Evolutionary conservation across 352 stramenopile species (phyloP).

Genomic region (Globisporangium mamillatum): DNA sequence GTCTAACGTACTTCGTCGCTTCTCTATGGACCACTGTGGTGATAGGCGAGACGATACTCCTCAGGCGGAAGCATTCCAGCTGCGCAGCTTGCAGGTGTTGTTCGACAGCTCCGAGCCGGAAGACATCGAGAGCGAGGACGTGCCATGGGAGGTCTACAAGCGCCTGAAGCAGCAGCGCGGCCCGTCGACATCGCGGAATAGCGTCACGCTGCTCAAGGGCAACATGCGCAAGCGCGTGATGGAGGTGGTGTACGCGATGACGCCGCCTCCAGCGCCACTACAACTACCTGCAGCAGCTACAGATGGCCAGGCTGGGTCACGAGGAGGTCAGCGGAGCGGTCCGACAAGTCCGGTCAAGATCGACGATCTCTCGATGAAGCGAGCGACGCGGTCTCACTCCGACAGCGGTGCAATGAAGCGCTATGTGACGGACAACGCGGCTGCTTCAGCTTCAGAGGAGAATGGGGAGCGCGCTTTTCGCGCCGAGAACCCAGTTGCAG

Average conservation of each 20-base stretch:
- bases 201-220: conserved; percentile 56
- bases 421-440: conserved; percentile 5
- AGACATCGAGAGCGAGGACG: conserved; percentile 72
- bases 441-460: not conserved
- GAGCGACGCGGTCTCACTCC: conserved; percentile 39
- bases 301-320: not conserved
- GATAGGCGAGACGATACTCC: conserved; percentile 34
- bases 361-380: conserved; percentile 17
- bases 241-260: conserved; percentile 25
- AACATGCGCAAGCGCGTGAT: conserved; percentile 60
- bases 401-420: conserved; percentile 37
- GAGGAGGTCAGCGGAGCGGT: not conserved
- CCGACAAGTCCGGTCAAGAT: conserved; percentile 7
- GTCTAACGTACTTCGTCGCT: not conserved
- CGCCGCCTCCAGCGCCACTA: not conserved
- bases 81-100: conserved; percentile 53
- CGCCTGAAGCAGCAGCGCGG: conserved; percentile 64
- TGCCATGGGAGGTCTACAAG: conserved; percentile 81
- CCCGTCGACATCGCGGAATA: conserved; percentile 54
- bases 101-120: conserved; percentile 54
- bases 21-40: not conserved
- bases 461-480: not conserved
- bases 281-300: not conserved
- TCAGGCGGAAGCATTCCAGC: conserved; percentile 44
- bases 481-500: not conserved